Evolutionary conservation across 306 rosid species (phyloP).

Genomic region (Crotalaria pallida): DNA sequence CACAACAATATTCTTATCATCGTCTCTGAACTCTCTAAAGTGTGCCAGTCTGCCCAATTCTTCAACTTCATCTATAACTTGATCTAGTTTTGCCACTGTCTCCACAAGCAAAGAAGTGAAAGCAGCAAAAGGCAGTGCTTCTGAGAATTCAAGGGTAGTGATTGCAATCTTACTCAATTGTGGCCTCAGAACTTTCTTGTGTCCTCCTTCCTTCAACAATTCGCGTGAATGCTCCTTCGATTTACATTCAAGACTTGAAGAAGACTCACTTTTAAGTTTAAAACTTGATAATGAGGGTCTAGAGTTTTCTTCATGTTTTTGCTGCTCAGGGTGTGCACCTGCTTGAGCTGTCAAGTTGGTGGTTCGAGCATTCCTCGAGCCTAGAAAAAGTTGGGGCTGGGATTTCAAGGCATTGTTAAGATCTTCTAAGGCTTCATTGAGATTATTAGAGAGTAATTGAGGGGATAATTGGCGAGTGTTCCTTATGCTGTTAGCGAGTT

Average conservation of each 20-base stretch:
- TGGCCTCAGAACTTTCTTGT: constrained; percentile 55
- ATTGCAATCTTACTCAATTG: constrained; percentile 55
- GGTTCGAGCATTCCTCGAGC: constrained; percentile 42
- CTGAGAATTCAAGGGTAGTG: constrained; percentile 71
- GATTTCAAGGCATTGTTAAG: constrained; percentile 68
- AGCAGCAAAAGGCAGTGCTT: constrained; percentile 80
- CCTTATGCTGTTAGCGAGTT: constrained; percentile 61
- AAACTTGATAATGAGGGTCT: constrained; percentile 40
- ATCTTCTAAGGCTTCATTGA: constrained; percentile 58
- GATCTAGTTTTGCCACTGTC: constrained; percentile 76
- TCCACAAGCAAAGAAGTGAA: constrained; percentile 76
- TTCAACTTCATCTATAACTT: constrained; percentile 62
- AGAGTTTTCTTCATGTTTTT: constrained; percentile 21
- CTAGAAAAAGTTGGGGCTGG: constrained; percentile 69
- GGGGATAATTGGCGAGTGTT: constrained; percentile 61
- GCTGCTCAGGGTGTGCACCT: constrained; percentile 23
- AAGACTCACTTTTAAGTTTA: constrained; percentile 49
- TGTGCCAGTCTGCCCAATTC: constrained; percentile 60
- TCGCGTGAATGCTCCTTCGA: constrained; percentile 21
- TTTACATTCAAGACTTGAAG: constrained; percentile 37
- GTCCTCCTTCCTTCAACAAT: constrained; percentile 29
- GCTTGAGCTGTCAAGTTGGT: constrained; percentile 36
- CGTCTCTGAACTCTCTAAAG: constrained; percentile 51
- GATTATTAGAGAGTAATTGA: constrained; percentile 50
- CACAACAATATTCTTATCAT: constrained; percentile 45